Evolutionary conservation across 345 rosid species (phyloP).

Genomic region (Pistacia atlantica): DNA sequence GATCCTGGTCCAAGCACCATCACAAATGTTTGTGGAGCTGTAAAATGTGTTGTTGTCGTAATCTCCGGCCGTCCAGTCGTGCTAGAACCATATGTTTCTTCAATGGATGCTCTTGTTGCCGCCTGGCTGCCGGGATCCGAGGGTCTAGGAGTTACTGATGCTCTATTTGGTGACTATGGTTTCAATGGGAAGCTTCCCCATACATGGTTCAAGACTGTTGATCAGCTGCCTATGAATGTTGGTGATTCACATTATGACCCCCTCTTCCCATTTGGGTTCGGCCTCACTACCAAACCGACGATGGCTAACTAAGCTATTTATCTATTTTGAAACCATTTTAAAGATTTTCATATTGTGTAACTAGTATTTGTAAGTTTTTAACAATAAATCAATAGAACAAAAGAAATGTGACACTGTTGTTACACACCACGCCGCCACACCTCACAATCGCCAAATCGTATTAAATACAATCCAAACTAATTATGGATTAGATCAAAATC

Average conservation of each 20-base stretch:
- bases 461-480: too few species aligned
- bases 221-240: conserved; percentile 72
- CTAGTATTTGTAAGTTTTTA: neutral
- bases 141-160: conserved; percentile 60
- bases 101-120: conserved; percentile 45
- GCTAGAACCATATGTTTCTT: conserved; percentile 35
- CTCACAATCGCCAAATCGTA: too few species aligned
- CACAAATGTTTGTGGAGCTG: conserved; percentile 40
- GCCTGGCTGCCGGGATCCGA: conserved; percentile 63
- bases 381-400: neutral
- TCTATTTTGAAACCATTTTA: neutral
- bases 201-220: conserved; percentile 72
- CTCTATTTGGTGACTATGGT: conserved; percentile 48
- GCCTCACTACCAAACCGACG: conserved; percentile 36
- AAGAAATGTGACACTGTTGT: neutral
- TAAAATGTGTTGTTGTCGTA: conserved; percentile 45
- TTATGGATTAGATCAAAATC: too few species aligned
- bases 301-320: neutral
- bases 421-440: too few species aligned
- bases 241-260: conserved; percentile 68
- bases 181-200: conserved; percentile 56
- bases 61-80: conserved; percentile 56
- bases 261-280: conserved; percentile 67
- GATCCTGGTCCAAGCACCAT: conserved; percentile 43
- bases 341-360: neutral